These are phyloP conservation scores for Arabidopsis suecica DNA, from an alignment of 345 rosid genomes.

Conservation along the genomic window DNA sequence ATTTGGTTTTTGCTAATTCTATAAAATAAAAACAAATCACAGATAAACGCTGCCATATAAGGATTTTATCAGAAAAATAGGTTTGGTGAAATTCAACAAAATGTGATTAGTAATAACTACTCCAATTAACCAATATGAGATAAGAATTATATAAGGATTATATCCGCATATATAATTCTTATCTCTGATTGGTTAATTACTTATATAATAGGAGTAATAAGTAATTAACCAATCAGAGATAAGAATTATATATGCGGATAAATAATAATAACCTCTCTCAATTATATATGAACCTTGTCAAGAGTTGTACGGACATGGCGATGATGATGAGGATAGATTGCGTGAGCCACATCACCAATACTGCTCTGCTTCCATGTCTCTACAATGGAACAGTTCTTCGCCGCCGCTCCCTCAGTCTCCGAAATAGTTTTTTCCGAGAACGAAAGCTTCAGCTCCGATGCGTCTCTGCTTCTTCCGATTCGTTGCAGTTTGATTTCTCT, in stretches of 20 bases:
- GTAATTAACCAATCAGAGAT: no score
- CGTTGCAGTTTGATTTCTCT: constrained; percentile 67
- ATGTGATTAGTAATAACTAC: no score
- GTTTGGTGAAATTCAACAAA: no score
- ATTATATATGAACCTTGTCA: background rate
- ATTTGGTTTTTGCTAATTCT: no score
- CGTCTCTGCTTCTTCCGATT: constrained; percentile 49
- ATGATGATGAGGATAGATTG: constrained; percentile 33
- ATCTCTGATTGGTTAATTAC: no score
- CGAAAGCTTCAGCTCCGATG: constrained; percentile 37
- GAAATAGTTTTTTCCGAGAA: background rate
- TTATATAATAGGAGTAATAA: no score
- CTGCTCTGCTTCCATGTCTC: constrained; percentile 34
- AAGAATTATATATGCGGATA: background rate
- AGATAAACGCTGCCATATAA: no score
- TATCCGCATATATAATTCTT: no score
- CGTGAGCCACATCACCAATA: constrained; percentile 26
- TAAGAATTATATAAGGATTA: no score
- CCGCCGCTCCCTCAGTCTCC: constrained; percentile 33
- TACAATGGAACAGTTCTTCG: constrained; percentile 20
- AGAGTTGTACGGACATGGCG: constrained; percentile 42
- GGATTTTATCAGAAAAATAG: no score
- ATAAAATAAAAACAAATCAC: no score
- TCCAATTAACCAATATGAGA: no score
- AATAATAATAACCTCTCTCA: background rate